phyloP scores from a whole-genome alignment of 352 stramenopile species.

The Phytophthora pluvialis region DNA sequence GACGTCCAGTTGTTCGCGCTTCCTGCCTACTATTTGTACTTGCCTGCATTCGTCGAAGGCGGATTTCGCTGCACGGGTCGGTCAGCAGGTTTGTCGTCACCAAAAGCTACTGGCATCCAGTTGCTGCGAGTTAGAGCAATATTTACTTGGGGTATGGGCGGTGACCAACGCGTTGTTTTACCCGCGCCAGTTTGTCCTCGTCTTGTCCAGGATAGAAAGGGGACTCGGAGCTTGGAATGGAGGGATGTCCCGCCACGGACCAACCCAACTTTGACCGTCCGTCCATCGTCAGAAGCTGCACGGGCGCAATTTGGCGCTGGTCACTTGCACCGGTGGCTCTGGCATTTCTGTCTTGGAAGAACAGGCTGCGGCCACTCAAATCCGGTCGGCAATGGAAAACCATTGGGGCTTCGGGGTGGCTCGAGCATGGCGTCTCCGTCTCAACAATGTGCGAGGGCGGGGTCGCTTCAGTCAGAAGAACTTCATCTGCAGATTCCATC shows the following conservation, averaged over 20 bases:
- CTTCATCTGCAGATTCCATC: conserved; percentile 46
- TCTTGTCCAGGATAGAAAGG: conserved; percentile 8
- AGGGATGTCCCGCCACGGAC: conserved; percentile 13
- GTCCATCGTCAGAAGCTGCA: conserved; percentile 58
- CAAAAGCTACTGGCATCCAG: conserved; percentile 28
- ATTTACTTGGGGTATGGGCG: not conserved
- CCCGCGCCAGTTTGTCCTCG: conserved; percentile 26
- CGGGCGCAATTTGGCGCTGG: conserved; percentile 31
- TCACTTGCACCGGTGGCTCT: not conserved
- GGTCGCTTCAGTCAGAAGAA: conserved; percentile 22
- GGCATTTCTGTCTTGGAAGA: conserved; percentile 43
- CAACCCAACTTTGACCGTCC: conserved; percentile 53
- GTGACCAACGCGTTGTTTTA: not conserved
- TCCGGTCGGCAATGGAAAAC: conserved; percentile 56
- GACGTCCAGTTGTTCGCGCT: too few species aligned
- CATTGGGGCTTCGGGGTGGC: conserved; percentile 38
- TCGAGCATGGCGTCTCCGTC: conserved; percentile 1
- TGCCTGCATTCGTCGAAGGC: conserved; percentile 48
- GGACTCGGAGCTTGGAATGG: conserved; percentile 3
- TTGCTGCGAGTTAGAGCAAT: not conserved
- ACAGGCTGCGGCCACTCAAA: conserved; percentile 44
- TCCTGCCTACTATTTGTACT: not conserved
- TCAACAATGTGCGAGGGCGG: conserved; percentile 16
- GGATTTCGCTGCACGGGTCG: conserved; percentile 38
- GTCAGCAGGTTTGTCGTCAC: conserved; percentile 49